These are phyloP conservation scores for Amaranthus cruentus DNA, from an alignment of 148 eudicot species.

Conservation along the genomic window DNA sequence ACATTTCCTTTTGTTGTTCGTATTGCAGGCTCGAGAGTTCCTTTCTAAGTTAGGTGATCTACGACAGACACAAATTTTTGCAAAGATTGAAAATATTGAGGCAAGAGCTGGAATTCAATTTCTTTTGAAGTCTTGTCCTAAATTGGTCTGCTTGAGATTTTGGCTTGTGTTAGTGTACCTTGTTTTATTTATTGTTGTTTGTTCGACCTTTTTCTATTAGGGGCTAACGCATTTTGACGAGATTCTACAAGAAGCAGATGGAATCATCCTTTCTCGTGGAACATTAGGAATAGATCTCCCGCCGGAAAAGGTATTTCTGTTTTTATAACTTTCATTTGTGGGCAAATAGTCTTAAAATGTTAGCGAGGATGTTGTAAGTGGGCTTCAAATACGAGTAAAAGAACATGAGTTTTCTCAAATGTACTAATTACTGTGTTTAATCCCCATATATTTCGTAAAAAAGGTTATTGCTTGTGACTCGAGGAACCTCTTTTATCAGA, in stretches of 20 bases:
- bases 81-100: conserved; percentile 84
- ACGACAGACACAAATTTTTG: conserved; percentile 77
- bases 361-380: too few species aligned
- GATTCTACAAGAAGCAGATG: conserved; percentile 92
- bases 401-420: too few species aligned
- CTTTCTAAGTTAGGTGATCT: conserved; percentile 67
- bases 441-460: too few species aligned
- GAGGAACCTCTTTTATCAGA: too few species aligned
- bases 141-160: neutral
- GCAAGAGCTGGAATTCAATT: conserved; percentile 24
- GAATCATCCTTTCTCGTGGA: conserved; percentile 94
- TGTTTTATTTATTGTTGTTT: neutral
- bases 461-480: too few species aligned
- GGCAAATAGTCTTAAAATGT: neutral
- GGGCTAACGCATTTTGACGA: conserved; percentile 90
- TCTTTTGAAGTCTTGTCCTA: neutral
- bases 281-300: conserved; percentile 95
- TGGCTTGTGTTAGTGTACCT: neutral
- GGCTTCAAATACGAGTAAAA: too few species aligned
- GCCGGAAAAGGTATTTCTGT: conserved; percentile 67
- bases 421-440: too few species aligned
- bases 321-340: neutral
- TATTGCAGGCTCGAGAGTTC: conserved; percentile 68
- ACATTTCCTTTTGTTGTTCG: neutral
- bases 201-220: conserved; percentile 24